These are phyloP conservation scores for Nannochloris sp. DNA, from an alignment of 139 green algal genomes.

Conservation along the genomic window DNA sequence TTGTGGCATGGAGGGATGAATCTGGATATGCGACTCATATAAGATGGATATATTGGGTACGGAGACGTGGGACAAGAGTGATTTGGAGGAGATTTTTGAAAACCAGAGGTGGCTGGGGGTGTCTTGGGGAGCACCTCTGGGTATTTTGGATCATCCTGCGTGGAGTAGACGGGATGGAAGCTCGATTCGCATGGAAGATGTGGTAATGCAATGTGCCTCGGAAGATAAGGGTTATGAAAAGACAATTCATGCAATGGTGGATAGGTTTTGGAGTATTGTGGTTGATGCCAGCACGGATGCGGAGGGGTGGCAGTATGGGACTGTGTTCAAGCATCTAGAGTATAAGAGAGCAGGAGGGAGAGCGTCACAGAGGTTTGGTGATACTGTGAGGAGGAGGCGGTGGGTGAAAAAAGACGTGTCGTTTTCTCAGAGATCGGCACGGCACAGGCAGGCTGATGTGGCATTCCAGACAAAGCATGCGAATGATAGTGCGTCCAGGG, in stretches of 20 bases:
- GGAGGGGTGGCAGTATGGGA: conserved; percentile 41
- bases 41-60: not conserved
- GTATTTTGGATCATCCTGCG: conserved; percentile 25
- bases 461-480: conserved; percentile 17
- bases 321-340: conserved; percentile 46
- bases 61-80: not conserved
- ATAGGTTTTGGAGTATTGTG: conserved; percentile 15
- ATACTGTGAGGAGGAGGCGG: conserved; percentile 30
- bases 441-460: not conserved
- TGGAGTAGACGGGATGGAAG: conserved; percentile 28
- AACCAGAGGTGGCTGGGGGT: conserved; percentile 24
- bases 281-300: conserved; percentile 24
- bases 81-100: conserved; percentile 12
- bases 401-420: conserved; percentile 14
- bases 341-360: conserved; percentile 33
- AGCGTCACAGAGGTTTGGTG: conserved; percentile 23
- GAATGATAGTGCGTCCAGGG: conserved; percentile 22
- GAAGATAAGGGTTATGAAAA: not conserved
- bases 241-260: not conserved
- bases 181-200: not conserved
- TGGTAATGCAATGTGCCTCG: not conserved
- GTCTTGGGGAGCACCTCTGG: conserved; percentile 19
- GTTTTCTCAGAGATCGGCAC: not conserved
- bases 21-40: too few relatives aligned
- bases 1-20: too few relatives aligned